These are phyloP conservation scores for Jatropha podagrica DNA, from an alignment of 441 rosid genomes.

Conservation along the genomic window DNA sequence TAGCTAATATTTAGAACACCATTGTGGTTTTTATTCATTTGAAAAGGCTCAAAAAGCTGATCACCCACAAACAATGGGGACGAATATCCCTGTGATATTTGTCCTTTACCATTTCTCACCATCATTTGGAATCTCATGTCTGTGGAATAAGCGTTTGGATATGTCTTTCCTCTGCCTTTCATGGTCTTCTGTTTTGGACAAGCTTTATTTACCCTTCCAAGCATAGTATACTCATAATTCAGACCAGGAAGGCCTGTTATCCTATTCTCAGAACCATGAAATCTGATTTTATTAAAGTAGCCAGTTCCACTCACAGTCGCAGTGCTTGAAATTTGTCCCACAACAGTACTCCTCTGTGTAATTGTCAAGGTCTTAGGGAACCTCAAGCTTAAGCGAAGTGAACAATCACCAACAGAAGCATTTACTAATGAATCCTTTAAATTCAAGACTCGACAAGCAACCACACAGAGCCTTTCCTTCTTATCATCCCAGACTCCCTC, in stretches of 20 bases:
- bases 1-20: constrained; percentile 71
- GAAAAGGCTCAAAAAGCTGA: constrained; percentile 37
- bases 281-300: constrained; percentile 46
- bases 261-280: constrained; percentile 39
- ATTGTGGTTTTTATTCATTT: constrained; percentile 26
- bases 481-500: constrained; percentile 82
- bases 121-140: constrained; percentile 76
- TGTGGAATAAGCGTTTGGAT: constrained; percentile 53
- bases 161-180: constrained; percentile 48
- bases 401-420: constrained; percentile 68
- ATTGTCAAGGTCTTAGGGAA: constrained; percentile 55
- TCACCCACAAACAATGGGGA: constrained; percentile 70
- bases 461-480: constrained; percentile 58
- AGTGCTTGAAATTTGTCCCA: constrained; percentile 69
- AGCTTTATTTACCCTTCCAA: constrained; percentile 33
- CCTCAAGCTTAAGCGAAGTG: constrained; percentile 61
- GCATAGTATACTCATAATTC: constrained; percentile 57
- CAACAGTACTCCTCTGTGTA: constrained; percentile 38
- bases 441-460: constrained; percentile 68
- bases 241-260: constrained; percentile 39
- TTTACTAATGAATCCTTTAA: constrained; percentile 40
- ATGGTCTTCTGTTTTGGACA: constrained; percentile 40
- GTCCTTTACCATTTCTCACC: constrained; percentile 44
- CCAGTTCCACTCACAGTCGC: constrained; percentile 41
- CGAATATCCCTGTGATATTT: constrained; percentile 44